Evolutionary conservation across 164 flowering plant species (phyloP).

Genomic region (Tetracentron sinense): DNA sequence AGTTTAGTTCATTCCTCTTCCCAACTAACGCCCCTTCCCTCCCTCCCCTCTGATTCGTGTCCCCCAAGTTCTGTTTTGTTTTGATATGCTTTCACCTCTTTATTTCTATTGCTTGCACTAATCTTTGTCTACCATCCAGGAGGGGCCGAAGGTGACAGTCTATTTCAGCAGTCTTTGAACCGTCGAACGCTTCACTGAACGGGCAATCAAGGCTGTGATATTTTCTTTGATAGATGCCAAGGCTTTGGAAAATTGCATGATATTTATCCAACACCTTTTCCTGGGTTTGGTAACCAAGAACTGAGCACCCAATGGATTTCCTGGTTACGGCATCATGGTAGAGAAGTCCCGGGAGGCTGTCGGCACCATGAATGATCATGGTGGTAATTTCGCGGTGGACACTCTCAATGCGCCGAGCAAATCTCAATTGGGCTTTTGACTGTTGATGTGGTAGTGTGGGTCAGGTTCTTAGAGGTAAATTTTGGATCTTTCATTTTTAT

Average conservation of each 20-base stretch:
- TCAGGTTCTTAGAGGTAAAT: constrained; percentile 62
- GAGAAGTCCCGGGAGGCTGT: constrained; percentile 58
- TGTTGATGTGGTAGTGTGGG: constrained; percentile 63
- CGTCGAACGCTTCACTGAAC: constrained; percentile 76
- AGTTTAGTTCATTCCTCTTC: too few relatives aligned
- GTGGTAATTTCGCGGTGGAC: constrained; percentile 39
- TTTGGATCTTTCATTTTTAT: too few relatives aligned
- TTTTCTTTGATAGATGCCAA: constrained; percentile 74
- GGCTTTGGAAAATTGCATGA: constrained; percentile 53
- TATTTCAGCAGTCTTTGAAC: constrained; percentile 52
- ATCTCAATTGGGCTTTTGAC: constrained; percentile 66
- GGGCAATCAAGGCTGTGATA: constrained; percentile 67
- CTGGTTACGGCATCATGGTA: constrained; percentile 56
- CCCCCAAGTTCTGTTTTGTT: too few relatives aligned
- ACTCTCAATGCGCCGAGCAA: constrained; percentile 81
- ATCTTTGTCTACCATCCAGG: too few relatives aligned
- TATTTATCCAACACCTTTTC: constrained; percentile 67
- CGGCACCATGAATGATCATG: constrained; percentile 32
- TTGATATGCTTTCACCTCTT: too few relatives aligned
- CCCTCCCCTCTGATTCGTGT: too few relatives aligned
- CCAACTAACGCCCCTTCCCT: too few relatives aligned
- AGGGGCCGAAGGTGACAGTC: too few relatives aligned
- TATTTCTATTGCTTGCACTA: too few relatives aligned
- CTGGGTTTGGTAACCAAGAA: constrained; percentile 75
- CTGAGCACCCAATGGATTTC: constrained; percentile 46